Conservation (phyloP, 768 basidiomycete genomes). For the Psilocybe cyanescens region DNA sequence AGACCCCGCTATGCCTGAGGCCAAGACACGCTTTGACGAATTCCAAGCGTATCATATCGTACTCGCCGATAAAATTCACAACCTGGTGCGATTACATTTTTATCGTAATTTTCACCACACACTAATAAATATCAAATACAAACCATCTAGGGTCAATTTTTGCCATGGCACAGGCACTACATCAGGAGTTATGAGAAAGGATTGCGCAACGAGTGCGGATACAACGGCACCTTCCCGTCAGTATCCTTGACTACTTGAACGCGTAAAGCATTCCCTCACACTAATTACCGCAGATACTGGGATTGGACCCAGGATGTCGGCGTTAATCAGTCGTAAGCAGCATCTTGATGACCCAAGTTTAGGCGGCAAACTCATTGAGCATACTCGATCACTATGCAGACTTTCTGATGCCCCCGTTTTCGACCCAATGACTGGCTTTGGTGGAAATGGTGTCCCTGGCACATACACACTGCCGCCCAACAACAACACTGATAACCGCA, state of each 20-base stretch:
- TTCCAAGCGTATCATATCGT: constrained; percentile 40
- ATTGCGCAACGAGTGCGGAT: constrained; percentile 38
- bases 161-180: constrained; percentile 41
- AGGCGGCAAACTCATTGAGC: not conserved
- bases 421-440: constrained; percentile 39
- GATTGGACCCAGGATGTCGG: constrained; percentile 41
- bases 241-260: constrained; percentile 1
- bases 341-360: not conserved
- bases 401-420: constrained; percentile 36
- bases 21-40: constrained; percentile 42
- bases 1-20: constrained; percentile 19
- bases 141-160: constrained; percentile 33
- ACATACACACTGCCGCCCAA: constrained; percentile 27
- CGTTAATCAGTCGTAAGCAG: constrained; percentile 9
- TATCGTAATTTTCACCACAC: not conserved
- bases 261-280: not conserved
- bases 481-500: constrained; percentile 13
- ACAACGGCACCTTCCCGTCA: constrained; percentile 36
- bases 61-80: constrained; percentile 32
- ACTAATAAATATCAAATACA: not conserved
- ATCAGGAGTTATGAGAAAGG: constrained; percentile 33
- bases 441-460: constrained; percentile 35
- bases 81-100: constrained; percentile 30
- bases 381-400: constrained; percentile 20
- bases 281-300: constrained; percentile 36